Evolutionary conservation across 1,139 yeast species (phyloP), one percentile per base, ranked within the genome.

Genomic region (Hemisphaericaspora subhashii): DNA sequence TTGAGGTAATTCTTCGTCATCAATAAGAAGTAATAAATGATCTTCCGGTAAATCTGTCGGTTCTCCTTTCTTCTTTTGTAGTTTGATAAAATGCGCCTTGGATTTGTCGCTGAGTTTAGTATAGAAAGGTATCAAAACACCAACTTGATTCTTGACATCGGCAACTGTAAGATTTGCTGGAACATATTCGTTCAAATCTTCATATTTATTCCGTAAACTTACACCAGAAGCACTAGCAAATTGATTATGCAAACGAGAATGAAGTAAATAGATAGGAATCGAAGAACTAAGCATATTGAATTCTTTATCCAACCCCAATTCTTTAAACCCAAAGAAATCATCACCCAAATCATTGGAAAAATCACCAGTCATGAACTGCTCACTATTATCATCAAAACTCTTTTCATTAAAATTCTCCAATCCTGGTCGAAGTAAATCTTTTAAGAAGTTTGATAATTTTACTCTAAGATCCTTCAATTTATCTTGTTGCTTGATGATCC

Each of bases 251-350:
- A 88, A 69, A 45, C 86, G 77, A 21, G 94, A 85, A 52, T 90
- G 97, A 31, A 94, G 67, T 39, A 94, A 67, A 59, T 92, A 95
- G 35, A 94, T 70, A 1, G 99, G 98, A 26, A 94, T 89, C 0
- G 96, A 79, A 4, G 89, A 76, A 23, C 92, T 84, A 40, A 90
- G 66, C 59, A 90, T 68, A n/a, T 94, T 90, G 59, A 87, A 84
- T 58, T 94, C 99, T 54, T 84, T 86, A 54, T 92, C 98, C 46
- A 94, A 69, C 0, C 98, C 98, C 35, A 94, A 71, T 51, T 90
- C 98, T 54, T 79, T 85, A 68, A 94, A 94, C 0, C 99, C 99
- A 66, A 94, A 94, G 72, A 90, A 92, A 63, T 94, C 99, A 50
- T 86, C 95, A 11, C 98, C 98, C 36, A 92, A 68, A 47, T 89